Percentiles rank a stretch among this genome's conserved stretches.
Conservation (phyloP, 1,284 basidiomycete genomes). For the Amylostereum areolatum region DNA sequence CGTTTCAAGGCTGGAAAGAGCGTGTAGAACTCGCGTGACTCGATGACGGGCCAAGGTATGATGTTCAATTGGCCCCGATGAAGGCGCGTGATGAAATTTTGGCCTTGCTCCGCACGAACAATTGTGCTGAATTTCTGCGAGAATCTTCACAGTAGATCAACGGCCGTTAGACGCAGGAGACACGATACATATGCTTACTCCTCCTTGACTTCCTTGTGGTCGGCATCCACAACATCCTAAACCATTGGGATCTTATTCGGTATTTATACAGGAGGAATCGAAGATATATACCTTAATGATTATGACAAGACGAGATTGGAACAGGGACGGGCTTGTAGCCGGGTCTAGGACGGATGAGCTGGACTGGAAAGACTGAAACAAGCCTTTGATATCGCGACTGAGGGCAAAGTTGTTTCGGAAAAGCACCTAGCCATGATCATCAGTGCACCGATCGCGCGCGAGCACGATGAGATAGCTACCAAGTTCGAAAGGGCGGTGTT, state of each 20-base stretch:
- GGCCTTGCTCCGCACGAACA: conserved; percentile 51
- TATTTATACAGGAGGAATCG: too few species aligned
- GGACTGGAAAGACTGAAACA: conserved; percentile 62
- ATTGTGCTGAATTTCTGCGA: conserved; percentile 49
- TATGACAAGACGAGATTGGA: conserved; percentile 53
- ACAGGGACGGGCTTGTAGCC: conserved; percentile 47
- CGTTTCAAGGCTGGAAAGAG: conserved; percentile 42
- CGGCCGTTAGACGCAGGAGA: too few species aligned
- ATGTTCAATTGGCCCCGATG: conserved; percentile 50
- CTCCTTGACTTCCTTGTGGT: conserved; percentile 46
- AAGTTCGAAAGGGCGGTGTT: conserved; percentile 62
- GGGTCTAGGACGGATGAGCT: conserved; percentile 55
- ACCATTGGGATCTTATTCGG: too few species aligned
- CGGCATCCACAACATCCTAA: conserved; percentile 55
- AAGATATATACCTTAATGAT: conserved; percentile 47
- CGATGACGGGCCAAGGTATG: conserved; percentile 62
- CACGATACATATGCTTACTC: conserved; percentile 32
- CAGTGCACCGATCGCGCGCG: not conserved
- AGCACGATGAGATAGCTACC: conserved; percentile 22
- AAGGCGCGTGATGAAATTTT: conserved; percentile 52
- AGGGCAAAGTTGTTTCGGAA: conserved; percentile 63
- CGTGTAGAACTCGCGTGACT: conserved; percentile 51
- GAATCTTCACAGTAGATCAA: conserved; percentile 30
- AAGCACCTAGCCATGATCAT: conserved; percentile 36
- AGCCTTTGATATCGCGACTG: conserved; percentile 48